A percentile compares a stretch with the other conserved stretches of the same genome.
Conservation (phyloP, 2,329 filamentous ascomycete species). For the Cladosporium sp. region DNA sequence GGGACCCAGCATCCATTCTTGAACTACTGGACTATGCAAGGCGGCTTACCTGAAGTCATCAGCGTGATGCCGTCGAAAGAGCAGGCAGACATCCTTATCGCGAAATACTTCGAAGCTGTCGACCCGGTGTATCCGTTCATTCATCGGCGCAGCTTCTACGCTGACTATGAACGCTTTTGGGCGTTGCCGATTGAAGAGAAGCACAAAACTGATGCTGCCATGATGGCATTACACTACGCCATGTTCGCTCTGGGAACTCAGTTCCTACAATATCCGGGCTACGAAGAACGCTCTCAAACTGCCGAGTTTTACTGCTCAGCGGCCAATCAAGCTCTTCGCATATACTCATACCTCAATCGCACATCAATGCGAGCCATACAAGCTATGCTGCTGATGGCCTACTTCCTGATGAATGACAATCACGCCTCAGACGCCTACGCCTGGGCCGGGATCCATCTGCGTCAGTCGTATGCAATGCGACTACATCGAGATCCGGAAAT, state of each 20-base stretch:
- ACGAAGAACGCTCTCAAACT: slow-evolving; percentile 68
- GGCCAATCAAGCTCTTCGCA: slow-evolving; percentile 72
- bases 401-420: slow-evolving; percentile 84
- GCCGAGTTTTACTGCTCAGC: slow-evolving; percentile 79
- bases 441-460: slow-evolving; percentile 73
- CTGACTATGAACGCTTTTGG: slow-evolving; percentile 80
- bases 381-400: slow-evolving; percentile 78
- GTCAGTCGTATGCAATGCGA: slow-evolving; percentile 80
- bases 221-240: slow-evolving; percentile 72
- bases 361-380: slow-evolving; percentile 73
- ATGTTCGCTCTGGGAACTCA: slow-evolving; percentile 78
- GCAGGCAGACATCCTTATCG: slow-evolving; percentile 68
- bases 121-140: slow-evolving; percentile 82
- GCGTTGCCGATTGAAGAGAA: slow-evolving; percentile 59
- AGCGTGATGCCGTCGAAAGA: slow-evolving; percentile 72
- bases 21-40: slow-evolving; percentile 82
- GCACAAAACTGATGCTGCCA: slow-evolving; percentile 62
- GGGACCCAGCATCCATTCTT: slow-evolving; percentile 76
- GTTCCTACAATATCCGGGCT: slow-evolving; percentile 62
- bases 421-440: slow-evolving; percentile 81
- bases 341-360: slow-evolving; percentile 74
- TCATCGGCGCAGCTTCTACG: slow-evolving; percentile 71
- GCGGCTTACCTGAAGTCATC: slow-evolving; percentile 72
- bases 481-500: slow-evolving; percentile 77
- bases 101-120: slow-evolving; percentile 59